Evolutionary conservation across 2,329 filamentous ascomycete species (phyloP).

Genomic region (Colletotrichum sp.): DNA sequence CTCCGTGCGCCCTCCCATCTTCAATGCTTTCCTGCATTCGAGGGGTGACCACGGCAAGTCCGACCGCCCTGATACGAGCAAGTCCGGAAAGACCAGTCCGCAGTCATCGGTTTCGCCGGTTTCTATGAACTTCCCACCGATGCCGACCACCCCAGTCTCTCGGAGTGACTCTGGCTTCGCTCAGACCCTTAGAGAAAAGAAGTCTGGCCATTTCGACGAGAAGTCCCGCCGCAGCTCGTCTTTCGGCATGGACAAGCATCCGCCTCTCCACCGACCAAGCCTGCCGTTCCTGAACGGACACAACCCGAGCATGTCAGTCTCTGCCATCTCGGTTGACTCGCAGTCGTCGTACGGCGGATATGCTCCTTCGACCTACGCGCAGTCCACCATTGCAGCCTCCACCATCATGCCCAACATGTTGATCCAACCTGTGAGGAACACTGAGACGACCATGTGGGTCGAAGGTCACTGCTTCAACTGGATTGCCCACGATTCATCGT

Average conservation of each 20-base stretch:
- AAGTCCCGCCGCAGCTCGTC: conserved; percentile 89
- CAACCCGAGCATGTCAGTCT: conserved; percentile 63
- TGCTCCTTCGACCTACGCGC: conserved; percentile 82
- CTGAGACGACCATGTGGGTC: conserved; percentile 81
- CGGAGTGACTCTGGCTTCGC: conserved; percentile 92
- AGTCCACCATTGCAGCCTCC: conserved; percentile 84
- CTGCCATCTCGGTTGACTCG: conserved; percentile 65
- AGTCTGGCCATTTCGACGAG: conserved; percentile 89
- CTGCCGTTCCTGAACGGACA: conserved; percentile 76
- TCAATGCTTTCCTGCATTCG: conserved; percentile 89
- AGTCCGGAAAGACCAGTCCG: conserved; percentile 65
- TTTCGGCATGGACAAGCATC: conserved; percentile 78
- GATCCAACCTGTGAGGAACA: conserved; percentile 79
- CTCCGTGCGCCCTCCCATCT: conserved; percentile 69
- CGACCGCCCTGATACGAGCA: conserved; percentile 81
- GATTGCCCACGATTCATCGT: conserved; percentile 61
- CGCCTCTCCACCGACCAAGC: conserved; percentile 71
- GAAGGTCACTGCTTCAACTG: conserved; percentile 83
- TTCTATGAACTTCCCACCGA: conserved; percentile 77
- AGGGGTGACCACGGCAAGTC: conserved; percentile 68
- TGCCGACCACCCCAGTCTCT: conserved; percentile 81
- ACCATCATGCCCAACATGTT: conserved; percentile 88
- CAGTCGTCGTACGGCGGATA: conserved; percentile 78
- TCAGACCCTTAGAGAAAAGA: conserved; percentile 88
- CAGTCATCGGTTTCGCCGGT: conserved; percentile 75